Conservation (phyloP, 805 yeast genomes). For the Schwanniomyces yamadae region DNA sequence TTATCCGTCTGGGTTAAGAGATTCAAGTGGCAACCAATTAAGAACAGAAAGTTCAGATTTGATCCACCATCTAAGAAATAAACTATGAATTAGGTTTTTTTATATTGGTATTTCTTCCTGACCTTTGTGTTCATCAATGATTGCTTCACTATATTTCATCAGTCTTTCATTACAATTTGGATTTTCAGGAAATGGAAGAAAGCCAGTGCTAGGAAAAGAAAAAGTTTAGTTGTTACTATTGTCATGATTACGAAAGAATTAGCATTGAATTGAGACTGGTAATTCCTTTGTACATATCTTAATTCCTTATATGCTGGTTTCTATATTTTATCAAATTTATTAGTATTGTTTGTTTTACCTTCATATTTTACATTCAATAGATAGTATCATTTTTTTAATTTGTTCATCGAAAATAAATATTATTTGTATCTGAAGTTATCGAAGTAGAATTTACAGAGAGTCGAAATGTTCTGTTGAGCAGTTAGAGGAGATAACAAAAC, state of each 20-base stretch:
- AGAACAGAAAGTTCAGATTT: constrained; percentile 91
- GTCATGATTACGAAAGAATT: constrained; percentile 11
- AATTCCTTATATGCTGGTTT: constrained; percentile 2
- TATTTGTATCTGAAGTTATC: no score
- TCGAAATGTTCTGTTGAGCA: no score
- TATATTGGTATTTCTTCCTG: no score
- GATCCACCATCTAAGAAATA: constrained; percentile 62
- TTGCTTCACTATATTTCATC: no score
- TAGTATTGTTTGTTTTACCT: constrained; percentile 2
- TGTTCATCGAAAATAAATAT: constrained; percentile 3
- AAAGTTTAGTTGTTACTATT: constrained; percentile 5
- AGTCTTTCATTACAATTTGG: no score
- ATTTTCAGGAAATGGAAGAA: no score
- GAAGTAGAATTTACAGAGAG: no score
- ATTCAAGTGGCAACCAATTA: constrained; percentile 96
- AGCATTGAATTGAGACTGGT: constrained; percentile 3
- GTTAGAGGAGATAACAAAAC: no score
- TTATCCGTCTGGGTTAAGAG: constrained; percentile 89
- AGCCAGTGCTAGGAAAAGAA: constrained; percentile 1
- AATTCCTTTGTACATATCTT: constrained; percentile 4
- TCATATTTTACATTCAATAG: constrained; percentile 4
- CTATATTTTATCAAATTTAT: constrained; percentile 1
- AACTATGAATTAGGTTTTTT: no score
- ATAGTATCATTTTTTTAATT: constrained; percentile 5
- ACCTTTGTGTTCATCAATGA: no score